Base-by-base conservation (phyloP, 305 asterid genomes). In the Fraxinus angustifolia region DNA sequence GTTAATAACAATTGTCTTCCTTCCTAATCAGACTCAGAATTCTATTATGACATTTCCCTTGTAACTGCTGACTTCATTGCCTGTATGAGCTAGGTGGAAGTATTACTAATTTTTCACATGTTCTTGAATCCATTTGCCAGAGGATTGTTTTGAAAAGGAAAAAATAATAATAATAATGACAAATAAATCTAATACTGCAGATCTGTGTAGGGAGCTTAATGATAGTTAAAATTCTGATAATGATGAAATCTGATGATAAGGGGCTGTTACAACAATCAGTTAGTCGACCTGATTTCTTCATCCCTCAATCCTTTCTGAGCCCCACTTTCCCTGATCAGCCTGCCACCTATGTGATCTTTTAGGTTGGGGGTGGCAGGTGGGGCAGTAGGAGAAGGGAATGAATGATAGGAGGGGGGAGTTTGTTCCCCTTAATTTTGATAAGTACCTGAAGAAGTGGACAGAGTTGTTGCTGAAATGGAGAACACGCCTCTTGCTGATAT, bases 121-220 rank as follows among this genome's bases (percentile, higher is more conserved):
- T 3, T n/a, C n/a, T 10, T 65, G 53, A 31, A 30, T 21, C 42
- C 65, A 70, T 19, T 30, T 78, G 5, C 16, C 31, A 68, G 58
- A 38, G 76, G 77, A 71, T 71, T 26, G 31, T n/a, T 35, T 67
- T 23, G 36, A 35, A 10, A 21, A 26, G 0, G 3, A 31, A 31
- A 2, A 31, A 31, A 31, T 31, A 31, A 31, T 31, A 31, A 31
- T 31, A 31, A 31, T 31, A 31, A 31, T 3, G 34, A 31, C 34
- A 67, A 28, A 26, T 65, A 48, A 78, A 81, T 77, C 28, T 82
- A 71, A 78, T 83, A 31, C 30, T 79, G 74, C 67, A 60, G 76
- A 35, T 78, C 81, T 40, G 26, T 80, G 45, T 70, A 60, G 48
- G 28, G 80, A 31, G 42, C 23, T 75, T 16, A 38, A 30, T 82